Evolutionary conservation across 2,329 filamentous ascomycete genomes (phyloP).

Genomic region (Claviceps digitariae): DNA sequence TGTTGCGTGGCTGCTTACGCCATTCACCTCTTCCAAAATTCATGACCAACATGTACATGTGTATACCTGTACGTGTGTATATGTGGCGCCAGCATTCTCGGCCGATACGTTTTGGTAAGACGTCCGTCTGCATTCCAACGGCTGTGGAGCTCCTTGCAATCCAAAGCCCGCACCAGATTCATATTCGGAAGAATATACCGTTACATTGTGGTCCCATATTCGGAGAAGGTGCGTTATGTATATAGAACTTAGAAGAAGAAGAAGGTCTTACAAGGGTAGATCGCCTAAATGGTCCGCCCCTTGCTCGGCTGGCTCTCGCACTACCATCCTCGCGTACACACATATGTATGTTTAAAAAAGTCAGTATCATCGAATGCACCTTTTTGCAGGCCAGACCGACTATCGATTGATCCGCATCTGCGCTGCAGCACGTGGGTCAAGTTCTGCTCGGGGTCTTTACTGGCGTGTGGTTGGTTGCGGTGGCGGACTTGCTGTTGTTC

Average conservation of each 20-base stretch:
- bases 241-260: no score
- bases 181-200: background rate
- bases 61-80: background rate
- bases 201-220: background rate
- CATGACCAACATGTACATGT: background rate
- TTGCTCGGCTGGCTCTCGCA: background rate
- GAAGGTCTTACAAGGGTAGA: background rate
- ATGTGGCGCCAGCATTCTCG: background rate
- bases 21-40: background rate
- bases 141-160: background rate
- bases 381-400: background rate
- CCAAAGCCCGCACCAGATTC: background rate
- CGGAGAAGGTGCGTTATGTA: background rate
- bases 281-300: background rate
- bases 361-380: background rate
- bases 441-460: background rate
- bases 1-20: background rate
- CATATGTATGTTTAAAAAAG: background rate
- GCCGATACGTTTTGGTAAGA: background rate
- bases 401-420: background rate
- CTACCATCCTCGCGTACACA: background rate
- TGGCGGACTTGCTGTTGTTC: background rate
- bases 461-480: background rate
- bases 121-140: background rate
- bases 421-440: background rate